Conservation (phyloP, 352 stramenopile genomes). For the Phytophthora sojae region DNA sequence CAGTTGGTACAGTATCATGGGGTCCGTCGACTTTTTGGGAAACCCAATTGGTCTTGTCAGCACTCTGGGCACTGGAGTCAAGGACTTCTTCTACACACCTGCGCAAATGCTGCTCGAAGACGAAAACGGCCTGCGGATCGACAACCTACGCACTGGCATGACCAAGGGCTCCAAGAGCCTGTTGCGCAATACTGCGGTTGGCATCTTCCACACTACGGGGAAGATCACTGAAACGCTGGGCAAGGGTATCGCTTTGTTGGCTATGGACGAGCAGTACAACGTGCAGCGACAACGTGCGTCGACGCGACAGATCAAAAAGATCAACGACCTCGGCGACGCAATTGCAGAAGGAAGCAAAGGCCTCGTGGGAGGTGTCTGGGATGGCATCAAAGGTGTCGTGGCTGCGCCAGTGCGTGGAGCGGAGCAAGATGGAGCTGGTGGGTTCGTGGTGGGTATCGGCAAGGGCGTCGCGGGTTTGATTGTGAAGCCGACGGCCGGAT, state of each 20-base stretch:
- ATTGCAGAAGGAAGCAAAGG: constrained; percentile 87
- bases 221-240: constrained; percentile 91
- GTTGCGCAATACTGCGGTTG: constrained; percentile 86
- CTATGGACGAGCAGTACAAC: constrained; percentile 91
- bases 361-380: constrained; percentile 80
- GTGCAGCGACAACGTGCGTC: constrained; percentile 80
- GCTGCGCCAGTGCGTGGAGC: constrained; percentile 79
- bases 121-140: constrained; percentile 85
- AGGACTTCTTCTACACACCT: constrained; percentile 96
- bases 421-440: constrained; percentile 75
- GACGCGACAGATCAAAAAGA: constrained; percentile 77
- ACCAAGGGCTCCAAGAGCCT: constrained; percentile 90
- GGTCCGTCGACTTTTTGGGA: constrained; percentile 91
- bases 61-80: constrained; percentile 90
- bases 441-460: constrained; percentile 86
- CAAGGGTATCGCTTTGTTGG: constrained; percentile 85
- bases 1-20: constrained; percentile 90
- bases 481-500: constrained; percentile 84
- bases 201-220: constrained; percentile 91
- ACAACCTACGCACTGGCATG: constrained; percentile 89
- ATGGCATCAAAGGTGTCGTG: constrained; percentile 85
- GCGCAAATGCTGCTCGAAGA: constrained; percentile 93
- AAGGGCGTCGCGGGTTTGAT: constrained; percentile 86
- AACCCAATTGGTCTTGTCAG: constrained; percentile 92
- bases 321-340: constrained; percentile 80